Evolutionary conservation across 352 stramenopile genomes (phyloP), one percentile per base, ranked within the genome.

Genomic region (Phytophthora hybrid): DNA sequence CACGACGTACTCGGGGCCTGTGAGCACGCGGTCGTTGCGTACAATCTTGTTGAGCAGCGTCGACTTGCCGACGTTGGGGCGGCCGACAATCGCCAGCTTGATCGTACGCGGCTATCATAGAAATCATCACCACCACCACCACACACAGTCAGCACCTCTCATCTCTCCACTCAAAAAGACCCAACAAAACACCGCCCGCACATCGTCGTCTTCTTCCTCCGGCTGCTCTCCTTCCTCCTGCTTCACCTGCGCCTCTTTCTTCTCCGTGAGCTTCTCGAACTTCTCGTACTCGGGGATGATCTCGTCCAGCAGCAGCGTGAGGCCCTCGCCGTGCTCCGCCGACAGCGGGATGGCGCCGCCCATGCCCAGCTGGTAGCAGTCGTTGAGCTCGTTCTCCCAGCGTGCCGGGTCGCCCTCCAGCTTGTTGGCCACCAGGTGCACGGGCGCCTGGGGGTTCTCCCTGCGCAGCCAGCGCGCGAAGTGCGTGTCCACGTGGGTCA

Each of bases 11-110:
- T 95, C 87, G 63, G 89, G 89, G 8, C 89, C 89, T 4, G 89
- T 95, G 18, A 95, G 78, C 44, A 95, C 89, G 29, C 89, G 84
- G 62, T 95, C 86, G 19, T 89, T 91, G 67, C 87, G 85, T 56
- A 95, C 85, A 51, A 95, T 91, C 19, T 87, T 82, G 83, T 95
- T 95, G 26, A 95, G 81, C 39, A 95, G 68, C 44, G 88, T 95
- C 0, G 87, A 94, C 76, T 92, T 93, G 77, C 88, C 88, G 13
- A 95, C 88, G 53, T 95, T 95, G 1, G 88, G 88, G 9, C 88
- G 85, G 1, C 88, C 88, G 1, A 95, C 88, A 58, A 95, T 95
- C 29, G 88, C 88, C 19, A 95, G 76, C 44, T 93, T 93, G 67
- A 95, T 91, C 11, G 79, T 77, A 18, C 84, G 86, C 11, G 76